A percentile compares a stretch with the other conserved stretches of the same genome.
These are phyloP conservation scores for Fusarium duplospermum DNA, from an alignment of 2,329 filamentous ascomycete genomes.

Conservation along the genomic window DNA sequence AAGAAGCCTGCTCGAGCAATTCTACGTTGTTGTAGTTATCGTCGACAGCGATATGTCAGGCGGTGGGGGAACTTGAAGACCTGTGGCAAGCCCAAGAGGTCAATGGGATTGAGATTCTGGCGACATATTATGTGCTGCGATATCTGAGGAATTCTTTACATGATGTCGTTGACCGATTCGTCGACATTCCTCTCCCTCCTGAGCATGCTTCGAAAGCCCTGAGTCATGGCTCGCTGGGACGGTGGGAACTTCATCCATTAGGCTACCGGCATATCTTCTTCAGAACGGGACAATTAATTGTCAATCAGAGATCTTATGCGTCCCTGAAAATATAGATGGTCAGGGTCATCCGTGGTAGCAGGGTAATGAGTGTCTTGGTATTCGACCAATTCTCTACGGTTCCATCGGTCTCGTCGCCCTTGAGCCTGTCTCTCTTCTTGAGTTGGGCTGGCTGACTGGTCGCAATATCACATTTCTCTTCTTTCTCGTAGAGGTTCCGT, in stretches of 20 bases:
- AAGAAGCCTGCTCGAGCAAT: neutral
- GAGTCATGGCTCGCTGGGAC: neutral
- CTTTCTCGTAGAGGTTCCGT: neutral
- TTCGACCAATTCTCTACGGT: neutral
- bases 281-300: too few relatives aligned
- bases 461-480: neutral
- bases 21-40: neutral
- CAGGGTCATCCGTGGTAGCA: neutral
- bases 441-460: neutral
- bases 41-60: neutral
- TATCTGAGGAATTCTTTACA: neutral
- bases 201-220: neutral
- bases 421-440: neutral
- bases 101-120: neutral
- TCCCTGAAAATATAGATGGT: neutral
- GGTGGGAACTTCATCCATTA: neutral
- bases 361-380: neutral
- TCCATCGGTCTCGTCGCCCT: neutral
- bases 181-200: neutral
- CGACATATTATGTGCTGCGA: neutral
- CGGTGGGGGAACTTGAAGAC: neutral
- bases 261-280: neutral
- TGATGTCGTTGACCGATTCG: neutral
- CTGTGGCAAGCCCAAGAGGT: neutral
- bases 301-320: neutral